A percentile compares a stretch with the other conserved stretches of the same genome.
Conservation (phyloP, 495 filamentous ascomycete genomes). For the Neurospora sp. region DNA sequence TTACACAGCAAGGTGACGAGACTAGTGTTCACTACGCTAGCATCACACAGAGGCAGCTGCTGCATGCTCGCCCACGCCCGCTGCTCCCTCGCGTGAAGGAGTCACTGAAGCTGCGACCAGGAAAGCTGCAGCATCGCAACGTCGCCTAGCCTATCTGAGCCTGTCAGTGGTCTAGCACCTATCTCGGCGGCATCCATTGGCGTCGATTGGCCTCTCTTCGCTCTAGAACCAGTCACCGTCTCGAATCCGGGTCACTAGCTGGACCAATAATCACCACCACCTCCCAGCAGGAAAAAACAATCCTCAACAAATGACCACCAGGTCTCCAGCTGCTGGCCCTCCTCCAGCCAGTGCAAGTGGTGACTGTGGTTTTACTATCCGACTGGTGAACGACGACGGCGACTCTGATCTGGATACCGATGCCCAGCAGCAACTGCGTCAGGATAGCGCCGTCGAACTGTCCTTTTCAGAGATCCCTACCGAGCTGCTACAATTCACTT, state of each 20-base stretch:
- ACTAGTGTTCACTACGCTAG: background rate
- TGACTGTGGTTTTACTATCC: background rate
- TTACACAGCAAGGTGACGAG: background rate
- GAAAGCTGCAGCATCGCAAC: background rate
- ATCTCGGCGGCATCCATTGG: background rate
- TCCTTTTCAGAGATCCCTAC: constrained; percentile 32
- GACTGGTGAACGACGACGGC: background rate
- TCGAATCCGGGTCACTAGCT: background rate
- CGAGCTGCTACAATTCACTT: constrained; percentile 28
- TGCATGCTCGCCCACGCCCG: background rate
- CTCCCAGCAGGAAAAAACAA: background rate
- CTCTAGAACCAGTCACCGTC: background rate
- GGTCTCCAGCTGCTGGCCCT: background rate
- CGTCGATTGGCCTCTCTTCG: background rate
- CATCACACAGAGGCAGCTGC: background rate
- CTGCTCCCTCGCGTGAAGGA: background rate
- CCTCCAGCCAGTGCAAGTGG: background rate
- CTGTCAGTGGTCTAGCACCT: background rate
- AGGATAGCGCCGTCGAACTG: constrained; percentile 18
- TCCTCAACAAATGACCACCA: background rate
- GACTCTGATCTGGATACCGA: background rate
- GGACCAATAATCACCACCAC: background rate
- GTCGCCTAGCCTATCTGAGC: background rate
- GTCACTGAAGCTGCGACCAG: background rate
- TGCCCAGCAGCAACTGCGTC: constrained; percentile 9